Evolutionary conservation across 306 rosid species (phyloP), one percentile per base, ranked within the genome.

Genomic region (Sechiopsis laciniata): DNA sequence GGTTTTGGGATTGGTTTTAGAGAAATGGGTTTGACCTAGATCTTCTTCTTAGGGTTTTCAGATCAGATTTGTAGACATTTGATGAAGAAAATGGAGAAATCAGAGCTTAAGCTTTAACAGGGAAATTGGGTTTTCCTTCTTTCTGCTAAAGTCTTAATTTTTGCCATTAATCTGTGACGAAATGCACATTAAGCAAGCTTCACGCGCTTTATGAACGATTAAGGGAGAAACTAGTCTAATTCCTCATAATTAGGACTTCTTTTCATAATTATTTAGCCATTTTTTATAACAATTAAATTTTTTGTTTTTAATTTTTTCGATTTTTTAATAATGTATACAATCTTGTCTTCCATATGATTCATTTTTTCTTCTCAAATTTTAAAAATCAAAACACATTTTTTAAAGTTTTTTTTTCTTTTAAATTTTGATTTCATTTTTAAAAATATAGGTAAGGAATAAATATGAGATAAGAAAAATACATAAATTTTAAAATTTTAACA

Each of bases 31-130:
- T 74, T 74, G 61, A 52, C 37, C 69, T 82, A 78, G 95, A 90
- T 88, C 88, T 90, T 61, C 76, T 59, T 61, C 58, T 69, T 59
- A 80, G 88, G 88, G 86, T 74, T 81, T 70, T 21, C 76, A 78
- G 79, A 76, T 74, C 16, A 32, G 83, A 83, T 80, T 83, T 60
- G 84, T 59, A 42, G 76, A n/a, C 76, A 60, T 58, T 74, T 16
- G 76, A 60, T 24, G 26, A 59, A 3, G 60, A 72, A 65, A 77
- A 78, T 55, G 64, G 56, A 24, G 69, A 74, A 24, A 69, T 48
- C 51, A 17, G 52, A 64, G 71, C 13, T 64, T 64, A 14, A 16
- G 71, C 19, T 26, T 64, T 8, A 64, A 16, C 52, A 37, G 52
- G 71, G 24, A 16, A 64, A 16, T n/a, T n/a, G 71, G 42, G 37